Evolutionary conservation across 805 yeast species (phyloP), one percentile per base, ranked within the genome.

Genomic region (Yarrowia keelungensis): DNA sequence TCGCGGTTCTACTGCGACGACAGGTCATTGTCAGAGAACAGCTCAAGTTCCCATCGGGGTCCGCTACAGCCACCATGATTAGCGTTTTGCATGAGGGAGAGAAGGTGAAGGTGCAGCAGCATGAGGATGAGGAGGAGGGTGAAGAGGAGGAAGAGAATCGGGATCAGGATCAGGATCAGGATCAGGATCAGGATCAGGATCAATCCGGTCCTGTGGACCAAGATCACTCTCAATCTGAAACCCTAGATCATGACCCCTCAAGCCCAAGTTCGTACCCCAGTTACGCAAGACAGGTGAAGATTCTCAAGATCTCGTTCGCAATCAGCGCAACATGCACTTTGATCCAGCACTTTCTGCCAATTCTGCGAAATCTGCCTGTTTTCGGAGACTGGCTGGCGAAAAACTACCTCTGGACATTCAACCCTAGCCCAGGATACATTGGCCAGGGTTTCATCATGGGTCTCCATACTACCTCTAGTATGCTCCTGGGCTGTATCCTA

Each of bases 401-500:
- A 22, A 78, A 82, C 16, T 90, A 91, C 78, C 82, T 90, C 56
- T 91, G 98, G 95, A 88, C 89, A 70, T 85, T 95, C 70, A 97
- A 95, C 76, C 97, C 97, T 0, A 92, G 97, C 0, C 99, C 99
- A 0, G 98, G 98, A 0, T 94, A 94, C 76, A 85, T 95, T 43
- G 99, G 99, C 2, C 99, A 94, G 78, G 99, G 99, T 4, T 92
- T 95, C 49, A 94, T 94, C 69, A 94, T 94, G 99, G 99, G 99
- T 0, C 80, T 92, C 8, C 91, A 93, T 1, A 92, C 98, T 0
- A 96, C 92, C 0, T 83, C 91, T 10, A 90, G 92, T 71, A 94
- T 94, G 99, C 79, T 94, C 50, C 84, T 92, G 72, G 99, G 99
- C 2, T 87, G 97, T 26, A 71, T 94, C 1, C 75, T 93, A 5